Base-by-base conservation (phyloP, 116 monocot species). In the Iris pallida region DNA sequence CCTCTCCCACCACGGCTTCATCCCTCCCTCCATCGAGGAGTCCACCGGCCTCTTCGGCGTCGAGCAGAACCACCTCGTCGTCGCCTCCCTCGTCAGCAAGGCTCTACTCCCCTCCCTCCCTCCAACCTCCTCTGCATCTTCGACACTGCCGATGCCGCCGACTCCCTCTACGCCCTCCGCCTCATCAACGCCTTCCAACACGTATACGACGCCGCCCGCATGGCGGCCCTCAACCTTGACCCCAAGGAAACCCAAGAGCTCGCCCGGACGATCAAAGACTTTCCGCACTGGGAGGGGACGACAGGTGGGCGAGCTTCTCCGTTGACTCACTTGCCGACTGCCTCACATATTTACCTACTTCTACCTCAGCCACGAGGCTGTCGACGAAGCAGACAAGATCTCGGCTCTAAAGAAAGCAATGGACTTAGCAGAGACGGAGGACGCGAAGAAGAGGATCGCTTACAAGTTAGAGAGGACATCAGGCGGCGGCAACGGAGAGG, bases 11-110 rank as follows among this genome's bases (percentile, higher is more conserved):
- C 87, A 89, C 43, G 97, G 92, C 71, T 92, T 90, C 79, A 89
- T 85, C 17, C 83, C 92, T 2, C 69, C 87, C 42, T 83, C 90
- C 56, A 86, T 97, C 69, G 92, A 97, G 82, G 92, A 97, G 77
- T 64, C 64, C 75, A 92, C 97, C 44, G 92, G 97, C 59, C 78
- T 97, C 75, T 55, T 83, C 66, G 87, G 87, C 68, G 87, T 87
- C 68, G 86, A 97, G 51, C 97, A 97, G 78, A 97, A 92, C 79
- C 73, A 73, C 75, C 66, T 97, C 56, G 58, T 63, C 60, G 97
- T 97, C 51, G 89, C 78, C 63, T 12, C 79, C 66, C 86, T 85
- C 76, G 92, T 96, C 76, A 89, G 92, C 49, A 82, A 85, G 53
- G 92, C 97, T 46, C 89, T 97, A 47, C 1, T 88, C 68, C 68